Conservation (phyloP, 2,329 filamentous ascomycete genomes). For the Fusarium sp. region DNA sequence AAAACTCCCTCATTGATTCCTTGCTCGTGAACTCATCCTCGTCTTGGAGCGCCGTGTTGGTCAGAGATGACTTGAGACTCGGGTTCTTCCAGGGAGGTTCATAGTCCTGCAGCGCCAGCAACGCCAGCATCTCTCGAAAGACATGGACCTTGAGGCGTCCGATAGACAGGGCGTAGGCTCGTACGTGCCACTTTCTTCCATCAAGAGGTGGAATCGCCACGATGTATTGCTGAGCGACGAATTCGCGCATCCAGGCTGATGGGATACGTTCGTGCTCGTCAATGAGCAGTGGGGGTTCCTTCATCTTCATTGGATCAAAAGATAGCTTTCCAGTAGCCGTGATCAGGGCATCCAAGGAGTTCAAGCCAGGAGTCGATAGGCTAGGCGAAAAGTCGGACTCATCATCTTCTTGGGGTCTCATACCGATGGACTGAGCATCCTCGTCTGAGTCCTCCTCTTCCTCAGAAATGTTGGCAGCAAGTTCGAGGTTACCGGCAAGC, state of each 20-base stretch:
- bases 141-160: conserved; percentile 54
- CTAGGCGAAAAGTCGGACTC: conserved; percentile 35
- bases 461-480: conserved; percentile 49
- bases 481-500: conserved; percentile 51
- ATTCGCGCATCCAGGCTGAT: conserved; percentile 53
- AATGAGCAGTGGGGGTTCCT: conserved; percentile 40
- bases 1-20: conserved; percentile 53
- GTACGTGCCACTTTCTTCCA: conserved; percentile 52
- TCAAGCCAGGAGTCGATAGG: conserved; percentile 44
- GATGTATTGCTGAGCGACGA: conserved; percentile 55
- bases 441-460: conserved; percentile 40
- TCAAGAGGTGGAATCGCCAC: conserved; percentile 48
- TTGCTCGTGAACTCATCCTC: conserved; percentile 49
- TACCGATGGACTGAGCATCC: background rate
- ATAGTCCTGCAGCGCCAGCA: conserved; percentile 52
- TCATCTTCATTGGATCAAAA: background rate
- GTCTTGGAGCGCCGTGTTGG: conserved; percentile 54
- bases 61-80: conserved; percentile 50
- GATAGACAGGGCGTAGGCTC: conserved; percentile 52
- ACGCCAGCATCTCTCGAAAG: conserved; percentile 52
- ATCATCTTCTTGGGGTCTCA: conserved; percentile 6
- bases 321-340: conserved; percentile 44
- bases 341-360: conserved; percentile 48
- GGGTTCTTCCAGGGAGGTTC: conserved; percentile 53
- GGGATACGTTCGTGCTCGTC: conserved; percentile 51